Evolutionary conservation across 306 rosid species (phyloP), one percentile per base, ranked within the genome.

Genomic region (Gastrolobium villosum): DNA sequence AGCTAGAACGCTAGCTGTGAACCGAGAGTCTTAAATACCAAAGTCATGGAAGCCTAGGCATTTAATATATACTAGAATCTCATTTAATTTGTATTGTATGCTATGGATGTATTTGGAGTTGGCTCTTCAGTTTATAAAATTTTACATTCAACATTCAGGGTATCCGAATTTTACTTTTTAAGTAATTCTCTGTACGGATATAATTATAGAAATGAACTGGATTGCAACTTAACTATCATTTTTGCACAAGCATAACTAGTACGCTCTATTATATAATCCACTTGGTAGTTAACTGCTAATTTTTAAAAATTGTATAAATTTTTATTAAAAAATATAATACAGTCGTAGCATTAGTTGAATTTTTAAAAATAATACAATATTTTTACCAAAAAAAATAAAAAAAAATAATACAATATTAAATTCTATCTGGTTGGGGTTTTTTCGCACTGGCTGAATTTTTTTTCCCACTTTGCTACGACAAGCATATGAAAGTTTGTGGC

Each of bases 81-180:
- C 11, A 7, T 40, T 59, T 30, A 14, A 11, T 52, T 66, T 41
- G 57, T 75, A 40, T 10, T 45, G 70, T n/a, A 30, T 31, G 15
- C 34, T 36, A 44, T 73, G 85, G 78, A 83, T 81, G 61, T 64
- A 87, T 87, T 81, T 85, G 77, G 70, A 73, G 82, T 83, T 86
- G 88, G 86, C 96, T 74, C 46, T 10, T 11, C 36, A 28, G 26
- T 59, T 65, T 46, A 44, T 34, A 80, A 65, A 10, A 69, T 69
- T 67, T 81, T 52, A 36, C 53, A 60, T 52, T 55, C 26, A 20
- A 1, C 26, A 20, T 20, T 20, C 15, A 28, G 20, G 45, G 89
- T 84, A 87, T 84, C 57, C 4, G 75, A 87, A 80, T 76, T 78
- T 45, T 50, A 8, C 74, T 59, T 79, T 52, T 55, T n/a, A 75